These are phyloP conservation scores for Xylaria curta DNA, from an alignment of 495 filamentous ascomycete genomes.

Conservation along the genomic window DNA sequence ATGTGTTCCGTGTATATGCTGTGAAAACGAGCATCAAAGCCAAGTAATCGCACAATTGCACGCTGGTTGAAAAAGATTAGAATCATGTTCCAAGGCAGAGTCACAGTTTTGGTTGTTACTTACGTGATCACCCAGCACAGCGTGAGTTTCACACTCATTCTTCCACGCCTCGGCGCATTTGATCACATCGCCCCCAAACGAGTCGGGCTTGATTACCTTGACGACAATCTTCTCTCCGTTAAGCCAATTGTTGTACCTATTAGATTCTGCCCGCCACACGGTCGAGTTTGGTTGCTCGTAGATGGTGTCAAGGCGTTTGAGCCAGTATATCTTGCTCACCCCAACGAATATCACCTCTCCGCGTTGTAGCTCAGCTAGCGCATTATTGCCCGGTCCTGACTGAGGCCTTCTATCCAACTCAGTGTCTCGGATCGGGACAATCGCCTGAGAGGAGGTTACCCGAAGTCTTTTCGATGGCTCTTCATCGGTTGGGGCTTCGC, in stretches of 20 bases:
- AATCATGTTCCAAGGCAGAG: neutral
- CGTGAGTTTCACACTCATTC: neutral
- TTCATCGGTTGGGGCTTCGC: neutral
- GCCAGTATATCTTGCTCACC: neutral
- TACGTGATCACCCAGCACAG: neutral
- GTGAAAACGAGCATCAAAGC: constrained; percentile 15
- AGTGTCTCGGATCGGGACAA: too few species aligned
- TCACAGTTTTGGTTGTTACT: neutral
- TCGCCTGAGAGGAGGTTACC: neutral
- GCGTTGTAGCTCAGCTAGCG: neutral
- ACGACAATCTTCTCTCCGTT: neutral
- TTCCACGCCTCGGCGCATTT: neutral
- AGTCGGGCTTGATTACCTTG: neutral
- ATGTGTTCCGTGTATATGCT: constrained; percentile 13
- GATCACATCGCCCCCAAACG: neutral
- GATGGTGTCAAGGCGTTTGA: constrained; percentile 1
- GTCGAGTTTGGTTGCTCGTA: neutral
- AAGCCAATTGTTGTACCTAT: neutral
- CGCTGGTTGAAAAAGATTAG: neutral
- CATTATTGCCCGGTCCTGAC: neutral
- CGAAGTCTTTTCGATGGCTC: neutral
- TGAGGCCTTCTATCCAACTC: too few species aligned
- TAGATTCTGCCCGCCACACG: neutral
- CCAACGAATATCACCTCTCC: neutral
- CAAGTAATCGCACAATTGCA: neutral